Evolutionary conservation across 495 filamentous ascomycete species (phyloP), one percentile per base, ranked within the genome.

Genomic region (Neurospora sp.): DNA sequence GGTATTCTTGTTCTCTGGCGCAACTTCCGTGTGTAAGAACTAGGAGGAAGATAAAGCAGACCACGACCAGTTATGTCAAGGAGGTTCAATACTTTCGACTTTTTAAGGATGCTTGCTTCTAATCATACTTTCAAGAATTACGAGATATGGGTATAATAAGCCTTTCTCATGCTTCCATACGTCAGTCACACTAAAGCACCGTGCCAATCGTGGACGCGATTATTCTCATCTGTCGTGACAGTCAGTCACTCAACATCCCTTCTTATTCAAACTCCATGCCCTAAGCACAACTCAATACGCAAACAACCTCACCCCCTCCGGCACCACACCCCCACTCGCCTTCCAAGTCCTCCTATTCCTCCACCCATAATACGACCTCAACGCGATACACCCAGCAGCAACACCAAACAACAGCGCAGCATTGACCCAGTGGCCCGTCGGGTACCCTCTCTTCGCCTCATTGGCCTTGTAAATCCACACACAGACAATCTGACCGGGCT

Each of bases 381-480:
- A 72, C 3, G 78, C 40, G 2, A 81, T 69, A 43, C 80, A 81
- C 5, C 81, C 82, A 0, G 75, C 76, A 2, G 80, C 78, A 2
- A 84, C 83, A 70, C 84, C 74, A 39, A 84, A 80, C 24, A 84
- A 71, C 11, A 84, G 70, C 8, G 76, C 83, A 1, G 81, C 80
- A 72, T 85, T 84, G 21, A 79, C 79, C 83, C 82, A 85, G 73
- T 83, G 89, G 1, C 89, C 90, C 0, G 89, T 92, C 3, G 89
- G 89, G 79, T 90, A 92, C 1, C 89, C 89, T 15, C 69, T 79
- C 54, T 82, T 81, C 21, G 82, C 86, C 75, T 92, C 89, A 69
- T 88, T 78, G 8, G 84, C 81, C 74, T 89, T 90, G 77, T 91
- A 92, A 69, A 91, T 90, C 86, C 89, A 92, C 8, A 91, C 89